Percentiles rank a stretch among this genome's conserved stretches.
Conservation (phyloP, 768 basidiomycete species). For the Russula brevipes region DNA sequence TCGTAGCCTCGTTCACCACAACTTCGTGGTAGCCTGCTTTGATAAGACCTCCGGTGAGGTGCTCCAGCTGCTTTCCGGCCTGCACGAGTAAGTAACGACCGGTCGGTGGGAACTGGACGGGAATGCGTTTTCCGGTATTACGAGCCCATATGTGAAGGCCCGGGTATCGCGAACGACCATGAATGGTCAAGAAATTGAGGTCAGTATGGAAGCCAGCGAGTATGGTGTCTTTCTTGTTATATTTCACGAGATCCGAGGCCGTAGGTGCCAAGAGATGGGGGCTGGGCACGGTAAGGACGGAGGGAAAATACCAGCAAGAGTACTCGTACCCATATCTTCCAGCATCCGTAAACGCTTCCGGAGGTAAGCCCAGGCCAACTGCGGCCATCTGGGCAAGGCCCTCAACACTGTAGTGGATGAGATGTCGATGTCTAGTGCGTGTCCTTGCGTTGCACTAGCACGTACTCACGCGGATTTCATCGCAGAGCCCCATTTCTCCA, state of each 20-base stretch:
- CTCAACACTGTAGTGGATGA: conserved; percentile 53
- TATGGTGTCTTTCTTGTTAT: conserved; percentile 73
- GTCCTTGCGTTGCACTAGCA: not conserved
- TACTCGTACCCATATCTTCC: conserved; percentile 71
- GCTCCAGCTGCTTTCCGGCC: conserved; percentile 93
- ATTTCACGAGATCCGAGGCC: conserved; percentile 82
- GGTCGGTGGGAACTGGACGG: conserved; percentile 79
- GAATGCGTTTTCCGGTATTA: conserved; percentile 85
- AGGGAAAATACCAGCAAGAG: not conserved
- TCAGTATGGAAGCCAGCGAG: conserved; percentile 94
- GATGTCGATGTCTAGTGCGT: conserved; percentile 12
- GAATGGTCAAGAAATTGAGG: conserved; percentile 90
- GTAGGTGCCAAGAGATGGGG: conserved; percentile 92
- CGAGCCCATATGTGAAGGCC: conserved; percentile 93
- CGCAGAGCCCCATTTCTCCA: conserved; percentile 82
- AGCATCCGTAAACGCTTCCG: conserved; percentile 67
- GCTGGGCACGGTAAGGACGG: conserved; percentile 33
- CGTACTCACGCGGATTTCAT: conserved; percentile 80
- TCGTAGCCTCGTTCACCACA: conserved; percentile 76
- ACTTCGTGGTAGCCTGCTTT: conserved; percentile 96
- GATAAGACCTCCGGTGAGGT: conserved; percentile 76
- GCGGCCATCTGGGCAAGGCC: conserved; percentile 86
- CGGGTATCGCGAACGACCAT: conserved; percentile 80
- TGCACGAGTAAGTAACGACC: conserved; percentile 84
- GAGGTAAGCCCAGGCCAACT: conserved; percentile 70